Conservation (phyloP, 2,329 filamentous ascomycete genomes). For the Chaetothyriales sp. region DNA sequence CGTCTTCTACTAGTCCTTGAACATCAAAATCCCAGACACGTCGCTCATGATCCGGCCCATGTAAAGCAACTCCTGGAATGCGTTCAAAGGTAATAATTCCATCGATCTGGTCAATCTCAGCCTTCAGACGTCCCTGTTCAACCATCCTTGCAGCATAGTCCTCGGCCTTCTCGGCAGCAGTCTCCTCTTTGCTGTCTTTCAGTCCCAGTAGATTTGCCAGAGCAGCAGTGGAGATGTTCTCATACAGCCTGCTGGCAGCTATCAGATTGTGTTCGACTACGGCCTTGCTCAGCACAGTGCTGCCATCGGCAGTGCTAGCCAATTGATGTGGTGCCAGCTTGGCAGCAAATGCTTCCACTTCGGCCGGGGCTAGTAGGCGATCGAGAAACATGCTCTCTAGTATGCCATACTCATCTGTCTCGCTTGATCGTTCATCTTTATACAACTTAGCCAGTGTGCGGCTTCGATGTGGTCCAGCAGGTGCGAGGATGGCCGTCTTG, state of each 20-base stretch:
- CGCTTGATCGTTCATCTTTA: conserved; percentile 73
- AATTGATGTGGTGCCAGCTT: conserved; percentile 77
- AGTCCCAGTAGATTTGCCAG: conserved; percentile 67
- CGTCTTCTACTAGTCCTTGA: conserved; percentile 71
- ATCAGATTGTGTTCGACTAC: conserved; percentile 94
- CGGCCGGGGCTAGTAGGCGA: conserved; percentile 62
- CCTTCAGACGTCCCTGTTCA: conserved; percentile 76
- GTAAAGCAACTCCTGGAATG: conserved; percentile 53
- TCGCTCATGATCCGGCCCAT: conserved; percentile 55
- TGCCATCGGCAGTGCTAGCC: conserved; percentile 76
- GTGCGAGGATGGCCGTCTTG: conserved; percentile 81
- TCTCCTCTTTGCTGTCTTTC: conserved; percentile 33
- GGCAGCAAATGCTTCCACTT: conserved; percentile 74
- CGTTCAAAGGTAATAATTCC: conserved; percentile 75
- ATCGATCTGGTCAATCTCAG: conserved; percentile 88
- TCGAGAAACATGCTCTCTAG: conserved; percentile 97
- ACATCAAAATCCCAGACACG: conserved; percentile 84
- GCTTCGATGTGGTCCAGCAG: conserved; percentile 73
- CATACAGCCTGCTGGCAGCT: conserved; percentile 65
- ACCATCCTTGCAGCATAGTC: conserved; percentile 90
- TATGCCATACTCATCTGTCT: conserved; percentile 69
- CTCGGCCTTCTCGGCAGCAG: conserved; percentile 61
- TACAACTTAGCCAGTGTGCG: conserved; percentile 71
- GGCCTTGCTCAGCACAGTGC: conserved; percentile 82
- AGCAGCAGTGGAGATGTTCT: conserved; percentile 61